Conservation (phyloP, 2,329 filamentous ascomycete species). For the Pestalotiopsis sp. region DNA sequence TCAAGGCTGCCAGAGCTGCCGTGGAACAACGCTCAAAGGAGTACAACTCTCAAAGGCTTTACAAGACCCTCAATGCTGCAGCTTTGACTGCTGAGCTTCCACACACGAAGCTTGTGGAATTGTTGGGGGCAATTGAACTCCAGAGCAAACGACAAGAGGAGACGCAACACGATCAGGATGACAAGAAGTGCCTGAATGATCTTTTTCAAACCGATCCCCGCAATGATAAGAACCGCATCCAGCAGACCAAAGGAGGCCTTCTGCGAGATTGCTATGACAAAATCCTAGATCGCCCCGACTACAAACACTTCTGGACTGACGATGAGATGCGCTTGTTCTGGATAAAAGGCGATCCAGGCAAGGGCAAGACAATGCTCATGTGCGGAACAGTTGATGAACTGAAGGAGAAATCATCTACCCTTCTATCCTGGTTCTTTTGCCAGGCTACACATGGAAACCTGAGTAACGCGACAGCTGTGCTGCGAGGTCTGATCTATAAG, state of each 20-base stretch:
- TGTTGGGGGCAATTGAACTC: too few relatives aligned
- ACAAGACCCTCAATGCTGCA: too few relatives aligned
- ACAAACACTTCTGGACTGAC: slow-evolving; percentile 26
- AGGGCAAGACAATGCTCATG: slow-evolving; percentile 38
- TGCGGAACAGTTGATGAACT: slow-evolving; percentile 31
- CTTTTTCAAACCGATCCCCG: slow-evolving; percentile 20
- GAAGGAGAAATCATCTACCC: not conserved
- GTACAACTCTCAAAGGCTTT: not conserved
- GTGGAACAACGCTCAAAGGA: not conserved
- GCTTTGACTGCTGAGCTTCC: too few relatives aligned
- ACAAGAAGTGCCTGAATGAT: slow-evolving; percentile 17
- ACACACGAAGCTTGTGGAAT: too few relatives aligned
- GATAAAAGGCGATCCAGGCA: slow-evolving; percentile 24
- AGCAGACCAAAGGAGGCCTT: slow-evolving; percentile 25
- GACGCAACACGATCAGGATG: not conserved
- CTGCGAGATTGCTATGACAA: slow-evolving; percentile 32
- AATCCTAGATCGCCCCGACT: slow-evolving; percentile 32
- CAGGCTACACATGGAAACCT: slow-evolving; percentile 29
- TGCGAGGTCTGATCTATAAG: slow-evolving; percentile 33
- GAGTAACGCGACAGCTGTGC: slow-evolving; percentile 31
- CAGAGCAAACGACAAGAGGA: not conserved
- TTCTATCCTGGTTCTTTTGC: slow-evolving; percentile 35
- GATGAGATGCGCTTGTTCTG: slow-evolving; percentile 19
- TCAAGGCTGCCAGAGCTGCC: slow-evolving; percentile 7
- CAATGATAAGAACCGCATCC: slow-evolving; percentile 24